Evolutionary conservation across 192 early-diverging fungal genomes (phyloP).

Genomic region (Cladochytrium replicatum): DNA sequence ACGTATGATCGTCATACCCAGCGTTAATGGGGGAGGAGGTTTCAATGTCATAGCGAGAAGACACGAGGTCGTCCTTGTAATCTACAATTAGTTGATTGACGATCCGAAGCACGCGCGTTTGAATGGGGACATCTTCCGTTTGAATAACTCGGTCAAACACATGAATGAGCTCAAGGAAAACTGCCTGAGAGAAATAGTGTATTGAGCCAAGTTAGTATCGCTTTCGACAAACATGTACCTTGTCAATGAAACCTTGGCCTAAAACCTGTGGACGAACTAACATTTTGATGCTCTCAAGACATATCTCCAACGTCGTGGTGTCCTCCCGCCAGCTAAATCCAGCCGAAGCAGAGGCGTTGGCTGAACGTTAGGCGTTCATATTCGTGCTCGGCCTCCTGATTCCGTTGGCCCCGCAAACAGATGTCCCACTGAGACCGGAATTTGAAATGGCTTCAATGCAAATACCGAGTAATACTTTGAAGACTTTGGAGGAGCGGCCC

Average conservation of each 20-base stretch:
- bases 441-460: too few relatives aligned
- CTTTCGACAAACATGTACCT: too few relatives aligned
- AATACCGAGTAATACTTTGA: too few relatives aligned
- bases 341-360: too few relatives aligned
- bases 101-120: constrained; percentile 42
- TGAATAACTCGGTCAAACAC: constrained; percentile 63
- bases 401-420: too few relatives aligned
- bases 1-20: too few relatives aligned
- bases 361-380: too few relatives aligned
- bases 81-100: constrained; percentile 36
- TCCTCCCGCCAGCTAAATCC: too few relatives aligned
- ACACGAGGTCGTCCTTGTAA: constrained; percentile 10
- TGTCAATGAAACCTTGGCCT: constrained; percentile 5
- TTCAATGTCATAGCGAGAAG: background rate
- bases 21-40: background rate
- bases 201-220: too few relatives aligned
- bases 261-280: constrained; percentile 30
- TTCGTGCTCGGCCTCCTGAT: too few relatives aligned
- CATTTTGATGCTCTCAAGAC: constrained; percentile 38
- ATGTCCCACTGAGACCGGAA: too few relatives aligned
- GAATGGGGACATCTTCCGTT: constrained; percentile 53
- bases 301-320: constrained; percentile 32
- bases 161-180: constrained; percentile 59
- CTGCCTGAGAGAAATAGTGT: constrained; percentile 33
- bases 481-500: too few relatives aligned